Conservation (phyloP, 495 filamentous ascomycete species). For the Hypoxylon cercidicola region DNA sequence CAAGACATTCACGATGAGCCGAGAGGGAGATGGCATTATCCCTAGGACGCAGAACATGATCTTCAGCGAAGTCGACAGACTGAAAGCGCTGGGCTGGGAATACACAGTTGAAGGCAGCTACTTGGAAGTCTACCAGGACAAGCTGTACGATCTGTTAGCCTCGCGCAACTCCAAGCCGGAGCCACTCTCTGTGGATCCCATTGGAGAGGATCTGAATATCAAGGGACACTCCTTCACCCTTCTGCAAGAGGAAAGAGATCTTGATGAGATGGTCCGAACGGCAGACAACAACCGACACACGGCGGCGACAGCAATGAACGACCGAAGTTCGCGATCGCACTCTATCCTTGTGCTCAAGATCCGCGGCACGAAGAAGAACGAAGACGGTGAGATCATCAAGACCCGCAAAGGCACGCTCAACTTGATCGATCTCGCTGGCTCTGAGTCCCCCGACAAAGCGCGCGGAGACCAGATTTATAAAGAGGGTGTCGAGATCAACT, state of each 20-base stretch:
- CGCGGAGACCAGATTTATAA: slow-evolving; percentile 83
- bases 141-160: slow-evolving; percentile 90
- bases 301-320: slow-evolving; percentile 95
- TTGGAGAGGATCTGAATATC: slow-evolving; percentile 69
- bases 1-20: slow-evolving; percentile 96
- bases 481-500: slow-evolving; percentile 98
- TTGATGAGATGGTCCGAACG: slow-evolving; percentile 82
- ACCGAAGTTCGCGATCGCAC: slow-evolving; percentile 91
- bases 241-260: slow-evolving; percentile 76
- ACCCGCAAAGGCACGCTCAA: slow-evolving; percentile 93
- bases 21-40: slow-evolving; percentile 85
- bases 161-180: slow-evolving; percentile 90
- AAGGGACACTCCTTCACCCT: slow-evolving; percentile 68
- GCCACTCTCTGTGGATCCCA: slow-evolving; percentile 74
- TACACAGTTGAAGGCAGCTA: slow-evolving; percentile 96
- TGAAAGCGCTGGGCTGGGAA: slow-evolving; percentile 91
- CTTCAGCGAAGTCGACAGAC: slow-evolving; percentile 80
- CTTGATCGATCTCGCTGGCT: slow-evolving; percentile 94
- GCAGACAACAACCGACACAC: slow-evolving; percentile 88
- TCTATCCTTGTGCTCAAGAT: slow-evolving; percentile 96
- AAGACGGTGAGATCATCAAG: slow-evolving; percentile 83
- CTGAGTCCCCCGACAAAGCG: slow-evolving; percentile 87
- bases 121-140: slow-evolving; percentile 99
- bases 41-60: slow-evolving; percentile 92
- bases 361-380: slow-evolving; percentile 61